phyloP scores from a whole-genome alignment of 1,284 basidiomycete genomes.

The Ustilago lituana region DNA sequence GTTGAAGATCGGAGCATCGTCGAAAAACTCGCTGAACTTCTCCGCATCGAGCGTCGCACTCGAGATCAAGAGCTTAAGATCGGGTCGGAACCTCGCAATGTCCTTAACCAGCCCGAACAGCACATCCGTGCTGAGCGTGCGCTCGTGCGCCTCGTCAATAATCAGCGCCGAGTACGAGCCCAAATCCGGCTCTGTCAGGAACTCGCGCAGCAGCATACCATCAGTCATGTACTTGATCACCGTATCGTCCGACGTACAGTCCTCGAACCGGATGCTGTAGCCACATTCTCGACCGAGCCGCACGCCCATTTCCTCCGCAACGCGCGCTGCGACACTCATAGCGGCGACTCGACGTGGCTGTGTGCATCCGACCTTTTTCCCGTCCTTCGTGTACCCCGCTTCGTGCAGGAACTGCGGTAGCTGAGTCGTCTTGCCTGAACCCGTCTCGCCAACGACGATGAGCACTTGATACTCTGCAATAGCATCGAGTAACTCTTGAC shows the following conservation, averaged over 20 bases:
- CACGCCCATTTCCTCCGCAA: constrained; percentile 97
- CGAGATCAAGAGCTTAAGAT: constrained; percentile 64
- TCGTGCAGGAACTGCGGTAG: constrained; percentile 97
- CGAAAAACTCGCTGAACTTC: constrained; percentile 66
- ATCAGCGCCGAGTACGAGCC: constrained; percentile 62
- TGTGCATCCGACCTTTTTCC: constrained; percentile 91
- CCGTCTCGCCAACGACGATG: constrained; percentile 71
- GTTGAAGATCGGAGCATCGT: constrained; percentile 66
- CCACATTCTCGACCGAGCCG: constrained; percentile 97
- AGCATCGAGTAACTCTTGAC: constrained; percentile 74
- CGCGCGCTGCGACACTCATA: constrained; percentile 98
- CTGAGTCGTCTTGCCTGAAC: constrained; percentile 98
- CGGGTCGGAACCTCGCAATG: constrained; percentile 64
- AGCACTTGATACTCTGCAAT: constrained; percentile 83
- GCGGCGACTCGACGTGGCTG: constrained; percentile 98
- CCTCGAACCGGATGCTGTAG: constrained; percentile 95
- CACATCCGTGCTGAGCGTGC: constrained; percentile 65
- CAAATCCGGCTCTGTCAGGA: constrained; percentile 65
- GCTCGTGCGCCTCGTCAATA: constrained; percentile 67
- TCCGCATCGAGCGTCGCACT: constrained; percentile 65
- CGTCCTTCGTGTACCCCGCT: constrained; percentile 89
- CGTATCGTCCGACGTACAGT: constrained; percentile 89
- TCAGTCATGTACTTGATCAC: constrained; percentile 67
- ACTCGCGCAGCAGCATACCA: constrained; percentile 67
- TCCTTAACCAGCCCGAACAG: constrained; percentile 66